Conservation (phyloP, 148 eudicot genomes). For the Polygonum aviculare region DNA sequence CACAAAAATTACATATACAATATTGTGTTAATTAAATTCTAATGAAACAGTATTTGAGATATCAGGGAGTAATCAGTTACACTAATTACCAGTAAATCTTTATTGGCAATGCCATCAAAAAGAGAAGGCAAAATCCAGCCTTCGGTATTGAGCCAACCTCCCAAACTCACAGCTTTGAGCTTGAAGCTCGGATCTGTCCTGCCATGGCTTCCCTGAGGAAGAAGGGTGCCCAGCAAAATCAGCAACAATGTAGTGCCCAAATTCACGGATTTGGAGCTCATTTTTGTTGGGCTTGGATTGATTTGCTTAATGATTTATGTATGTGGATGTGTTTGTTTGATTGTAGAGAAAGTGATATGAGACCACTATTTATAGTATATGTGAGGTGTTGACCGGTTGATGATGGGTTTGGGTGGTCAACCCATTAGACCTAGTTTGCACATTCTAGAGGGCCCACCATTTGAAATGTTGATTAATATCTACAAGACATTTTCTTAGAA, state of each 20-base stretch:
- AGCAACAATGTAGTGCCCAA: not conserved
- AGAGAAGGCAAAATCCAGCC: slow-evolving; percentile 70
- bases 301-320: no score
- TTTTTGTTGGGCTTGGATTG: not conserved
- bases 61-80: not conserved
- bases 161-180: slow-evolving; percentile 48
- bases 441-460: not conserved
- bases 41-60: not conserved
- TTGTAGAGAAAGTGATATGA: not conserved
- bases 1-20: not conserved
- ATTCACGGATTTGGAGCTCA: not conserved
- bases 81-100: slow-evolving; percentile 42
- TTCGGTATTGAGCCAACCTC: slow-evolving; percentile 75
- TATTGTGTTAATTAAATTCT: not conserved
- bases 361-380: not conserved
- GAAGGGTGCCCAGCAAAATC: not conserved
- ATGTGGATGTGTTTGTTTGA: not conserved
- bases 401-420: slow-evolving; percentile 6
- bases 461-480: not conserved
- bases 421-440: not conserved
- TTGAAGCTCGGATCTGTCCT: slow-evolving; percentile 6
- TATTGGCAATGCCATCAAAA: slow-evolving; percentile 59
- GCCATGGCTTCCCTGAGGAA: slow-evolving; percentile 11
- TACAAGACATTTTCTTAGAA: not conserved
- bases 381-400: not conserved